Conservation (phyloP, 768 basidiomycete species). For the Goffeauzyma gilvescens region DNA sequence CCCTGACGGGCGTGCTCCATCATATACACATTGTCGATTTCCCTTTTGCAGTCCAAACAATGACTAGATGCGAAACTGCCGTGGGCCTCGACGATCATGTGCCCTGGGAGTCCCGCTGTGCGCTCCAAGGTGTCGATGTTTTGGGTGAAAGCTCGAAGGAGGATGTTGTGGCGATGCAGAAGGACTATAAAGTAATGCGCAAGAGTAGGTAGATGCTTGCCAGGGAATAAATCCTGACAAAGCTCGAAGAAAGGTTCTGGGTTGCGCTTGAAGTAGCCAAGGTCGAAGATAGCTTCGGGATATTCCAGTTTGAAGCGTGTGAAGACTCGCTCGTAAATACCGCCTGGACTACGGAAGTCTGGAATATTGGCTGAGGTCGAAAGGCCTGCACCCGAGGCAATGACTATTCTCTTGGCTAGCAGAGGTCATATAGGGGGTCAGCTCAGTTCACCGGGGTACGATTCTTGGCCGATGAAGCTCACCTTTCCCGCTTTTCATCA, state of each 20-base stretch:
- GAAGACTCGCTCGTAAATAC: slow-evolving; percentile 20
- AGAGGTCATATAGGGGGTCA: neutral
- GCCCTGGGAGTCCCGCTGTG: slow-evolving; percentile 1
- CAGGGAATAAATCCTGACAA: slow-evolving; percentile 82
- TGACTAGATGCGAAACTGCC: slow-evolving; percentile 77
- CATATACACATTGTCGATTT: slow-evolving; percentile 52
- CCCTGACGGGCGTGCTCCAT: slow-evolving; percentile 43
- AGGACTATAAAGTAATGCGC: slow-evolving; percentile 81
- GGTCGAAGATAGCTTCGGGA: slow-evolving; percentile 89
- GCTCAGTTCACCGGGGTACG: neutral
- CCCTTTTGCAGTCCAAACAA: slow-evolving; percentile 53
- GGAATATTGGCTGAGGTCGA: slow-evolving; percentile 43
- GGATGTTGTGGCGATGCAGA: slow-evolving; percentile 46
- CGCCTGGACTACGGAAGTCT: slow-evolving; percentile 59
- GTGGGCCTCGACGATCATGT: slow-evolving; percentile 56
- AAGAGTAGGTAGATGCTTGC: slow-evolving; percentile 42
- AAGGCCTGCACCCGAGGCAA: slow-evolving; percentile 26
- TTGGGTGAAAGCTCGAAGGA: slow-evolving; percentile 38
- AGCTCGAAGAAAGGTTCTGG: slow-evolving; percentile 64
- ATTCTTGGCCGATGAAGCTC: too few species aligned
- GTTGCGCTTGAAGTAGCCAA: slow-evolving; percentile 60
- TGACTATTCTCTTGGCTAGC: slow-evolving; percentile 28
- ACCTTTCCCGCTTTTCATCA: slow-evolving; percentile 16
- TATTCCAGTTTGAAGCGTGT: slow-evolving; percentile 41
- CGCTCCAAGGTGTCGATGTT: slow-evolving; percentile 28